Conservation (phyloP, 2,329 filamentous ascomycete species). For the Berkeleyomyces rouxiae region DNA sequence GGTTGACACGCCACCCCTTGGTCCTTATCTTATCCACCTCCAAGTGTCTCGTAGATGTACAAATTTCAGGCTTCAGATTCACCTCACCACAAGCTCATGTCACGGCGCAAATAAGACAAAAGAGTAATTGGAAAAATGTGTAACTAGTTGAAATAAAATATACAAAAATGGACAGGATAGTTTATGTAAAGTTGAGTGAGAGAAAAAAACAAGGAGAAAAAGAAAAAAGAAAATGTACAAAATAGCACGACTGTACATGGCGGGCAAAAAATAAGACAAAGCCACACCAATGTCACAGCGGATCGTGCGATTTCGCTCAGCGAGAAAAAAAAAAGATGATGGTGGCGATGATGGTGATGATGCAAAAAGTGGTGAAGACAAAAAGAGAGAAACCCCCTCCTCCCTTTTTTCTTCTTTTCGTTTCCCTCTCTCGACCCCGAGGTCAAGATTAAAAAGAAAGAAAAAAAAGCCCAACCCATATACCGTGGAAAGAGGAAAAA, state of each 20-base stretch:
- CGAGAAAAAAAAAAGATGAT: not conserved
- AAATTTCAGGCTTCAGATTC: too few species aligned
- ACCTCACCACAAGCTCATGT: too few species aligned
- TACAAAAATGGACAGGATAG: not conserved
- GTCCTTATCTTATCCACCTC: too few species aligned
- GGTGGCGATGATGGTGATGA: conserved; percentile 2
- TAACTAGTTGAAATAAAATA: not conserved
- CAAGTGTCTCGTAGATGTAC: too few species aligned
- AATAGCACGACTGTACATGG: not conserved
- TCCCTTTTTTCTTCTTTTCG: not conserved
- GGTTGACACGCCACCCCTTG: not conserved
- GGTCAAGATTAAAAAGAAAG: not conserved
- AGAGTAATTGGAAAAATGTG: not conserved
- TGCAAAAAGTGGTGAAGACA: not conserved
- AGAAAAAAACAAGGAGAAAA: not conserved
- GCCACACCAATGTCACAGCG: not conserved
- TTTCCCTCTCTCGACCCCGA: not conserved
- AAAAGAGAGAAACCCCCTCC: not conserved
- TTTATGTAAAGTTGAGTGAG: not conserved
- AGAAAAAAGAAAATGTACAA: conserved; percentile 2
- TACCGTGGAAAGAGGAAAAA: not conserved
- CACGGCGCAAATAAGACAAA: not conserved
- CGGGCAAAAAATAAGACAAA: not conserved
- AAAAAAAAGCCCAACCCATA: not conserved
- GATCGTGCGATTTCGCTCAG: not conserved